phyloP scores from a whole-genome alignment of 352 stramenopile genomes.

The Elongisporangium senticosum region DNA sequence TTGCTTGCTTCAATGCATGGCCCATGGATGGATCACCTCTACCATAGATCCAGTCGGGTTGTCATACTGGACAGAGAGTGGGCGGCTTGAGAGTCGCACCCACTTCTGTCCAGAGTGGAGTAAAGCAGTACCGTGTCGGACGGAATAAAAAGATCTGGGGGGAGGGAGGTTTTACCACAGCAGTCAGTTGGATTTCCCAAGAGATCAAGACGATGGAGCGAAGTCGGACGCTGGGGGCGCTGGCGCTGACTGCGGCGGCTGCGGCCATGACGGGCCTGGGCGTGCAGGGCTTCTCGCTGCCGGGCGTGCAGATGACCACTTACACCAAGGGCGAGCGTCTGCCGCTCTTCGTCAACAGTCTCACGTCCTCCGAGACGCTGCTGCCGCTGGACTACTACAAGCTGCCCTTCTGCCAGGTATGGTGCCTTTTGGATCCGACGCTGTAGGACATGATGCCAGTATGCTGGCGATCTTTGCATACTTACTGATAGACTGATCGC shows the following conservation, averaged over 20 bases:
- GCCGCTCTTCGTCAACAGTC: conserved; percentile 92
- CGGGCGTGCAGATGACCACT: conserved; percentile 85
- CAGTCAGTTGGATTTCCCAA: neutral
- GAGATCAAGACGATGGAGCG: neutral
- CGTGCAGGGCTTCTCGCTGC: conserved; percentile 57
- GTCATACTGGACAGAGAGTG: no score
- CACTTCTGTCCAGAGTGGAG: neutral
- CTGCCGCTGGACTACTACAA: conserved; percentile 98
- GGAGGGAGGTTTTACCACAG: neutral
- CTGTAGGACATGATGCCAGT: neutral
- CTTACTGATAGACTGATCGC: conserved; percentile 1
- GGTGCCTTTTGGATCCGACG: neutral
- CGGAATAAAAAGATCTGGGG: neutral
- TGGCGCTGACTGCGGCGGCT: conserved; percentile 12
- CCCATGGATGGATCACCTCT: no score
- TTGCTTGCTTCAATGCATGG: no score
- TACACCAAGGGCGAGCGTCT: conserved; percentile 84
- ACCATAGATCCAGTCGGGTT: no score
- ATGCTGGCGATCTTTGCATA: neutral
- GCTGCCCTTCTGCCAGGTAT: conserved; percentile 92
- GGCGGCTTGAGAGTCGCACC: neutral
- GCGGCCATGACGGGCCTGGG: conserved; percentile 6
- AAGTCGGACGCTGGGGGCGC: conserved; percentile 7
- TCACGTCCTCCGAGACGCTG: conserved; percentile 93
- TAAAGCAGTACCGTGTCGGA: neutral